Evolutionary conservation across 306 rosid species (phyloP), one percentile per base, ranked within the genome.

Genomic region (Prunus campanulata): DNA sequence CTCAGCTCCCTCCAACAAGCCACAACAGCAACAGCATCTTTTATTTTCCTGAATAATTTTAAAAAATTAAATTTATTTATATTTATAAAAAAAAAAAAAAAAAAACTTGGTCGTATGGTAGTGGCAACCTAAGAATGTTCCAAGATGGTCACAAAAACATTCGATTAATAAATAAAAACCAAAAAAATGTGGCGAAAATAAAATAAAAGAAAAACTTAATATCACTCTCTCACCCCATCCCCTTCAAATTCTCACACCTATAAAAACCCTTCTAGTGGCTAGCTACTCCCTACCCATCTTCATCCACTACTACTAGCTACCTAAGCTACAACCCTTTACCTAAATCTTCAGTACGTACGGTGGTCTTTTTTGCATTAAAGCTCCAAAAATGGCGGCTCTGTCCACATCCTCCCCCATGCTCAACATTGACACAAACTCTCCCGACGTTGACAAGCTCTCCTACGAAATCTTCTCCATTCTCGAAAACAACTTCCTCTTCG

Each of bases 391-490:
- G 98, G 97, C 97, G 81, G 89, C 96, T 64, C 64, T 88, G 1
- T 59, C 97, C 11, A 60, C 86, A 11, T 87, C 86, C 59, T 19
- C 22, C 72, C 80, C 86, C 30, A 64, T 80, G 83, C 65, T 83
- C 79, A 84, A 61, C 75, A 71, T 86, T 8, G 85, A 78, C 16
- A 47, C 76, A 13, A 67, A 69, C 77, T 79, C 39, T 27, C 69
- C 84, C 67, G 85, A 89, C 44, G 91, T 87, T 3, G 95, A 94
- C 70, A 92, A 92, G 85, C 97, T 94, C 81, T 86, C 96, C 77
- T 86, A 90, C 68, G 97, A 94, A 80, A 94, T 94, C 89, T 94
- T 94, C 92, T 94, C 98, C 42, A 86, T 92, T 25, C 82, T 94
- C 32, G 98, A 94, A 35, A 94, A 89, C 68, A 87, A 90, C 48